Evolutionary conservation across 108 stramenopile genomes (phyloP).

Genomic region (Nitzschia palea): DNA sequence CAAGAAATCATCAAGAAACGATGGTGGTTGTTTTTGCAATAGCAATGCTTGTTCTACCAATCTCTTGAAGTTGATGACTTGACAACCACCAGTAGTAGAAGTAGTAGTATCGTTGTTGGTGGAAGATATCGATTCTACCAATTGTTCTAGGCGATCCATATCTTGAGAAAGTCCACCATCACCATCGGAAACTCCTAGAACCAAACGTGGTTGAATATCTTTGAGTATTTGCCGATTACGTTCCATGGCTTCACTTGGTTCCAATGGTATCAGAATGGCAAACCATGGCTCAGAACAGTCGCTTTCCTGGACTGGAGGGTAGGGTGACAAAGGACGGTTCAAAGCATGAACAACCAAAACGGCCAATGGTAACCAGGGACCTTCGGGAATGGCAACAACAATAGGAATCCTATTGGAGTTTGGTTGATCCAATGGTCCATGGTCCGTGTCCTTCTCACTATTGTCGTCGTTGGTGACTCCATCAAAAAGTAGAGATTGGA

Average conservation of each 20-base stretch:
- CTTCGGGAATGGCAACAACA: conserved; percentile 83
- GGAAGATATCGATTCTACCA: neutral
- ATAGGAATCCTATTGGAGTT: conserved; percentile 25
- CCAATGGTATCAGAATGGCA: conserved; percentile 65
- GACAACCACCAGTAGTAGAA: neutral
- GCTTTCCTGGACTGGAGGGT: no score
- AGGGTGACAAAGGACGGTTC: conserved; percentile 49
- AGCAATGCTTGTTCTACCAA: neutral
- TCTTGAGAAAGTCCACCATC: conserved; percentile 11
- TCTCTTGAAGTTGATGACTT: neutral
- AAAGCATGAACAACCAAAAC: conserved; percentile 64
- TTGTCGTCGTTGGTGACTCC: neutral
- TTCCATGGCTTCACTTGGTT: conserved; percentile 69
- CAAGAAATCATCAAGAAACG: neutral
- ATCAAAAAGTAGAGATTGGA: neutral
- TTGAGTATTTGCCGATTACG: conserved; percentile 58
- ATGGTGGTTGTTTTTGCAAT: neutral
- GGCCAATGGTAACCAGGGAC: conserved; percentile 69
- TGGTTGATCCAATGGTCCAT: neutral
- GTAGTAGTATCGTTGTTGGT: neutral
- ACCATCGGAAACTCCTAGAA: conserved; percentile 39
- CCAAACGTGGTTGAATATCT: conserved; percentile 57
- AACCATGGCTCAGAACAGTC: neutral
- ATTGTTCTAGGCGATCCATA: conserved; percentile 18
- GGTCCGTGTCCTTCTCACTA: no score